Percentiles rank a stretch among this genome's conserved stretches.
Conservation (phyloP, 1,139 yeast species). For the Zygosaccharomyces pseudobailii region DNA sequence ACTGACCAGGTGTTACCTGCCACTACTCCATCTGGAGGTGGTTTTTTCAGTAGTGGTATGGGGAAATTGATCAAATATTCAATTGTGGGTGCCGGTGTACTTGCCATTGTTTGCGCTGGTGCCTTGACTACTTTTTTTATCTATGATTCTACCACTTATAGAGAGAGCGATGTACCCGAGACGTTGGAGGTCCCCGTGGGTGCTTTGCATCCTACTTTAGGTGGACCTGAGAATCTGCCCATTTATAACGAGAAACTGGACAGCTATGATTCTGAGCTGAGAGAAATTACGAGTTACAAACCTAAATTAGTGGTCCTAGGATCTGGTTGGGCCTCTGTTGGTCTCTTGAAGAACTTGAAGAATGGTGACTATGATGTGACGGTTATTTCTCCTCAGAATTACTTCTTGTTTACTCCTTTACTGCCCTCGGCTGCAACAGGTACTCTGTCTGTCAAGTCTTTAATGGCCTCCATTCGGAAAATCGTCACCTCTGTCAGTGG, state of each 20-base stretch:
- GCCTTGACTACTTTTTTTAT: constrained; percentile 46
- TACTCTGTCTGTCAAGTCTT: constrained; percentile 48
- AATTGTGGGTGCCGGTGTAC: constrained; percentile 38
- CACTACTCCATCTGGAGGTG: background rate
- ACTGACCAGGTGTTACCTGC: background rate
- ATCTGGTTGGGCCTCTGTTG: constrained; percentile 59
- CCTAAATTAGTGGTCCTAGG: constrained; percentile 55
- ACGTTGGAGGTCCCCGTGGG: constrained; percentile 42
- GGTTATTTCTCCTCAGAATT: constrained; percentile 57
- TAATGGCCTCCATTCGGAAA: constrained; percentile 55
- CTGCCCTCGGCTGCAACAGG: constrained; percentile 60
- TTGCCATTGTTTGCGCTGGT: constrained; percentile 38
- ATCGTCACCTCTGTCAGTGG: constrained; percentile 47
- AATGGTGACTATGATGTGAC: constrained; percentile 53
- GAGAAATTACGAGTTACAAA: constrained; percentile 39
- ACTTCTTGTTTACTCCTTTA: constrained; percentile 55
- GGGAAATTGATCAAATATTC: constrained; percentile 34
- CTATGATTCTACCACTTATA: constrained; percentile 58
- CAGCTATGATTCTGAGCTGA: constrained; percentile 45
- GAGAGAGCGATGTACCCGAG: constrained; percentile 37
- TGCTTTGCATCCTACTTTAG: constrained; percentile 50
- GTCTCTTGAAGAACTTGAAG: constrained; percentile 42
- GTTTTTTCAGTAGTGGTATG: constrained; percentile 14
- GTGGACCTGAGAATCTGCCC: constrained; percentile 66
- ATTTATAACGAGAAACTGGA: constrained; percentile 50